Base-by-base conservation (phyloP, 257 asterid species). In the Scutellaria minor region DNA sequence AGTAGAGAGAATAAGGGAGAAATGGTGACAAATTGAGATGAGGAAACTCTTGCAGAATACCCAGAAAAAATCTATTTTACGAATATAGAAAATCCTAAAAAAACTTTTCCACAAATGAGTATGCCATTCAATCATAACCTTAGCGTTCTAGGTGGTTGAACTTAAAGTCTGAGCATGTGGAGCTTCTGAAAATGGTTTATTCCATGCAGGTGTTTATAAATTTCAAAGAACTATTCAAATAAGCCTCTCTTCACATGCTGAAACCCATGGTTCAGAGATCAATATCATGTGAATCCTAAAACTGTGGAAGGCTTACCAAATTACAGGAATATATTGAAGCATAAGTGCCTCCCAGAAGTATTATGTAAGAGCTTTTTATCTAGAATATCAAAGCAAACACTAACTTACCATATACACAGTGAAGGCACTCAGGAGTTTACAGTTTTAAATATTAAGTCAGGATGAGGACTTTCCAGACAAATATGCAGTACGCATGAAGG, bases 171-270 rank as follows among this genome's bases (percentile, higher is more conserved):
- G 12, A 65, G 35, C 58, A 45, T 44, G 8, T 39, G 54, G 40
- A 64, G 68, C 74, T 40, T 75, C 64, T 68, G 66, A 50, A 62
- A 76, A 40, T 73, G 73, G 55, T 63, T 76, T 51, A 48, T 41
- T 72, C 52, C 68, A 71, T 10, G 57, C 64, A 53, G 48, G 57
- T 47, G 31, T 20, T 61, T 15, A 48, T 52, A 45, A 37, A 51
- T 53, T 77, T 73, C n/a, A 56, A 39, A 3, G 27, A 74, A 70
- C 37, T 70, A 75, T 47, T 55, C 13, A 53, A 66, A 9, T 11
- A 74, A 59, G 37, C 55, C 39, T 69, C 51, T 42, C 50, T 42
- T 66, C 48, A 62, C 54, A 47, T 62, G 37, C 53, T 56, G 47
- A 61, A 52, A 58, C 66, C 58, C 18, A 35, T 39, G 53, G 72